phyloP scores from a whole-genome alignment of 495 filamentous ascomycete species.

The Hypoxylon cercidicola region DNA sequence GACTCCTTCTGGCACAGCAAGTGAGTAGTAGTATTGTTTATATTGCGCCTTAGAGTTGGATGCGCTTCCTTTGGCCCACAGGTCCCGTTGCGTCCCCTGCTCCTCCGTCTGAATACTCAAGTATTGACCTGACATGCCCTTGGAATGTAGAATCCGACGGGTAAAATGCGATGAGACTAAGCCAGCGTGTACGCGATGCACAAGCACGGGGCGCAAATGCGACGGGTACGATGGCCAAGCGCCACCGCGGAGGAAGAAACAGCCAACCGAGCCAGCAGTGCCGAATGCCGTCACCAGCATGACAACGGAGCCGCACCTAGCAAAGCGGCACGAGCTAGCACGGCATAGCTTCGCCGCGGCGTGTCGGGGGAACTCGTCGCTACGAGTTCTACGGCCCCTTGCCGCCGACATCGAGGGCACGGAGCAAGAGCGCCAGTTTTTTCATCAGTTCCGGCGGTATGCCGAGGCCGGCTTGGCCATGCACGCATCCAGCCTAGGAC shows the following conservation, averaged over 20 bases:
- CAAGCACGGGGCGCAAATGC: conserved; percentile 54
- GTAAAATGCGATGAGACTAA: conserved; percentile 57
- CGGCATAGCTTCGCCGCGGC: conserved; percentile 46
- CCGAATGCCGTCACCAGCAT: background rate
- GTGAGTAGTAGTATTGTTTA: conserved; percentile 23
- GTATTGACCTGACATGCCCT: background rate
- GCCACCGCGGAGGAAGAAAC: conserved; percentile 39
- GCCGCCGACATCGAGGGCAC: conserved; percentile 51
- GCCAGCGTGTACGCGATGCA: conserved; percentile 54
- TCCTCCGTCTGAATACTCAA: background rate
- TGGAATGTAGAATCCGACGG: conserved; percentile 29
- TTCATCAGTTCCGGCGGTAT: conserved; percentile 45
- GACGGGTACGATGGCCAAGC: conserved; percentile 53
- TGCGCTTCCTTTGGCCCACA: background rate
- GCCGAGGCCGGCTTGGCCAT: conserved; percentile 35
- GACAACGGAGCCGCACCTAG: conserved; percentile 15
- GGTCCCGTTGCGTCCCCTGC: background rate
- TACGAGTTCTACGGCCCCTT: conserved; percentile 50
- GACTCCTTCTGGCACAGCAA: conserved; percentile 22
- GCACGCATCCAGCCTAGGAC: conserved; percentile 29
- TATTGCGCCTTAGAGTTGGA: background rate
- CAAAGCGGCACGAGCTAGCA: conserved; percentile 39
- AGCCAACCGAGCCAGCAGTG: conserved; percentile 14
- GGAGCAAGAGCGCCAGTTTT: conserved; percentile 47
- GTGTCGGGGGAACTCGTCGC: conserved; percentile 45